Percentiles rank a stretch among this genome's conserved stretches.
phyloP scores from a whole-genome alignment of 2,329 filamentous ascomycete species.

The Sarocladium brachiariae region DNA sequence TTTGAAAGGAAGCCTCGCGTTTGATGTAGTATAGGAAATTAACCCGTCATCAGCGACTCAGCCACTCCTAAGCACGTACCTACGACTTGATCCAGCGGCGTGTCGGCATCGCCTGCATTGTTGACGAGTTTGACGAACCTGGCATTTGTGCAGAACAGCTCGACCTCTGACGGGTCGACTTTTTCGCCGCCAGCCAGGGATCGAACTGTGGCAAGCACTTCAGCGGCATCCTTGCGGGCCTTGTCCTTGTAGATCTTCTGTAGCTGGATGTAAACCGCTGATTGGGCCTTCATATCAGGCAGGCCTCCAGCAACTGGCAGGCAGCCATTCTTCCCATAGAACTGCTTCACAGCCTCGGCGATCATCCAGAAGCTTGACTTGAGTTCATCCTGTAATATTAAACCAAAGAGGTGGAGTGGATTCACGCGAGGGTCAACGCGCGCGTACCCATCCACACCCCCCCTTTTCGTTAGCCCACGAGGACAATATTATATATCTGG shows the following conservation, averaged over 20 bases:
- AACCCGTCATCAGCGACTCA: background rate
- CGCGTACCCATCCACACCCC: background rate
- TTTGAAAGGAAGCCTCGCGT: background rate
- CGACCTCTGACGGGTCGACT: slow-evolving; percentile 68
- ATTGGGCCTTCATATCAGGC: slow-evolving; percentile 97
- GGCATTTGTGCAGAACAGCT: slow-evolving; percentile 92
- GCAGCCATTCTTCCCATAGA: slow-evolving; percentile 64
- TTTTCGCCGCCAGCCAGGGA: slow-evolving; percentile 38
- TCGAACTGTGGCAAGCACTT: slow-evolving; percentile 63
- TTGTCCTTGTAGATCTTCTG: slow-evolving; percentile 92
- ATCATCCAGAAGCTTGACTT: slow-evolving; percentile 79
- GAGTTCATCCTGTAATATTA: slow-evolving; percentile 32
- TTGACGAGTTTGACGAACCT: slow-evolving; percentile 86
- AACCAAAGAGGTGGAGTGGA: background rate
- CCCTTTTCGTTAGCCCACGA: slow-evolving; percentile 3
- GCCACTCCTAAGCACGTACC: slow-evolving; percentile 34
- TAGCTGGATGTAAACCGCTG: slow-evolving; percentile 78
- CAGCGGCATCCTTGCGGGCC: slow-evolving; percentile 68
- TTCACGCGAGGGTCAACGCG: background rate
- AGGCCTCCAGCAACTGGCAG: slow-evolving; percentile 81
- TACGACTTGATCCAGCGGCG: slow-evolving; percentile 44
- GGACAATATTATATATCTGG: slow-evolving; percentile 12
- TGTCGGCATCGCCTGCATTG: slow-evolving; percentile 34
- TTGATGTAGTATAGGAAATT: slow-evolving; percentile 6
- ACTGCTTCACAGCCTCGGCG: slow-evolving; percentile 68